Conservation (phyloP, 73 alveolate species). For the Paraurostyla sp. region DNA sequence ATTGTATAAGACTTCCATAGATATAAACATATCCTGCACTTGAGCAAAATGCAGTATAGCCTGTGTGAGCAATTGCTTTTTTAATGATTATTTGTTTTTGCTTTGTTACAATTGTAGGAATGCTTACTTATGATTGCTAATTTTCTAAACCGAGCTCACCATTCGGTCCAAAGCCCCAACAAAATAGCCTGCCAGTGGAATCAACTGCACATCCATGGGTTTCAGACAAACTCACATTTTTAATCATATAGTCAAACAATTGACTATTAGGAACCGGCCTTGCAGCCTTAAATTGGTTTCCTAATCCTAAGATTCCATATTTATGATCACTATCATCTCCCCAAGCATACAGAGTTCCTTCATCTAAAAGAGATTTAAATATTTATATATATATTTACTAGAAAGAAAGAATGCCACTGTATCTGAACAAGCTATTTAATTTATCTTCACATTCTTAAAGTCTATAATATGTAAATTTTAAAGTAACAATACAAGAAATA, state of each 20-base stretch:
- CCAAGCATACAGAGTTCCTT: constrained; percentile 58
- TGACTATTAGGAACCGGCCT: constrained; percentile 46
- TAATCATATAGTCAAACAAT: constrained; percentile 53
- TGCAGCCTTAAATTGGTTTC: constrained; percentile 10
- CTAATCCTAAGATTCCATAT: constrained; percentile 54
- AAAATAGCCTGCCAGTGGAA: constrained; percentile 55
- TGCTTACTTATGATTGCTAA: neutral
- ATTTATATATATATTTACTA: neutral
- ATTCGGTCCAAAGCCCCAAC: constrained; percentile 63
- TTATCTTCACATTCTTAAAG: constrained; percentile 44
- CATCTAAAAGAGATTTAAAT: constrained; percentile 13
- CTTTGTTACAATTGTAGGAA: constrained; percentile 47
- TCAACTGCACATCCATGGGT: constrained; percentile 63
- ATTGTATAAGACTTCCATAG: constrained; percentile 11
- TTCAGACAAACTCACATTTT: constrained; percentile 32
- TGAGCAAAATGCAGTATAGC: constrained; percentile 34
- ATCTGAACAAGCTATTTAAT: constrained; percentile 42
- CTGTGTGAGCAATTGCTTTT: constrained; percentile 18
- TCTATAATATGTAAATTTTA: neutral
- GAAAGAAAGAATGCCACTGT: constrained; percentile 55
- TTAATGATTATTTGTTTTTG: constrained; percentile 33
- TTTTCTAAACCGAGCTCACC: constrained; percentile 57
- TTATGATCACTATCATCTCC: constrained; percentile 58
- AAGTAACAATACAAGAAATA: constrained; percentile 1
- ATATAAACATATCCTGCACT: constrained; percentile 55